These are phyloP conservation scores for Blechomonas ayalai DNA, from an alignment of 208 protist genomes.

Conservation along the genomic window DNA sequence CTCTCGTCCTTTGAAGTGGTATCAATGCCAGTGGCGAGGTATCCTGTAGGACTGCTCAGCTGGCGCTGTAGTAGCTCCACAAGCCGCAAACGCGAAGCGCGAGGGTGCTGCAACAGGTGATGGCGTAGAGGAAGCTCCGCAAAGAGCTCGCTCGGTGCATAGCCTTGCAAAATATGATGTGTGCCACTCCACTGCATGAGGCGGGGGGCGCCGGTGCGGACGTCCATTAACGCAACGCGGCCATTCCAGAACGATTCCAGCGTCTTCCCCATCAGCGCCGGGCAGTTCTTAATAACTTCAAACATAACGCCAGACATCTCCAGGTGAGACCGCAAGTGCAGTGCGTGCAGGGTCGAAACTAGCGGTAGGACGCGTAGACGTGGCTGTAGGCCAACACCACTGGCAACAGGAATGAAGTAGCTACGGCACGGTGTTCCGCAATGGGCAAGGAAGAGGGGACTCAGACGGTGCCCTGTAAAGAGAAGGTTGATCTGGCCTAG, in stretches of 20 bases:
- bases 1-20: conserved; percentile 50
- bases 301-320: conserved; percentile 77
- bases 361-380: conserved; percentile 75
- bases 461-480: conserved; percentile 49
- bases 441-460: conserved; percentile 41
- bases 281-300: conserved; percentile 73
- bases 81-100: conserved; percentile 49
- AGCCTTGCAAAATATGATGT: conserved; percentile 28
- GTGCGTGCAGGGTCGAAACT: conserved; percentile 52
- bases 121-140: conserved; percentile 67
- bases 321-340: conserved; percentile 50
- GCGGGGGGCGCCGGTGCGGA: conserved; percentile 27
- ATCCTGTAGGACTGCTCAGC: conserved; percentile 69
- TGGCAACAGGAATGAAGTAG: conserved; percentile 57
- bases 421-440: conserved; percentile 36
- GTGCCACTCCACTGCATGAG: conserved; percentile 40
- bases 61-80: conserved; percentile 78
- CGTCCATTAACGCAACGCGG: conserved; percentile 37
- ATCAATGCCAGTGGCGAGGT: conserved; percentile 64
- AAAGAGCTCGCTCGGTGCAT: conserved; percentile 64
- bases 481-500: conserved; percentile 71
- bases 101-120: conserved; percentile 49
- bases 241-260: conserved; percentile 62
- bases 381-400: conserved; percentile 60
- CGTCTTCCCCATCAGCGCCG: conserved; percentile 57